A percentile compares a stretch with the other conserved stretches of the same genome.
Conservation (phyloP, 306 rosid genomes). For the Phaseolus lunatus region DNA sequence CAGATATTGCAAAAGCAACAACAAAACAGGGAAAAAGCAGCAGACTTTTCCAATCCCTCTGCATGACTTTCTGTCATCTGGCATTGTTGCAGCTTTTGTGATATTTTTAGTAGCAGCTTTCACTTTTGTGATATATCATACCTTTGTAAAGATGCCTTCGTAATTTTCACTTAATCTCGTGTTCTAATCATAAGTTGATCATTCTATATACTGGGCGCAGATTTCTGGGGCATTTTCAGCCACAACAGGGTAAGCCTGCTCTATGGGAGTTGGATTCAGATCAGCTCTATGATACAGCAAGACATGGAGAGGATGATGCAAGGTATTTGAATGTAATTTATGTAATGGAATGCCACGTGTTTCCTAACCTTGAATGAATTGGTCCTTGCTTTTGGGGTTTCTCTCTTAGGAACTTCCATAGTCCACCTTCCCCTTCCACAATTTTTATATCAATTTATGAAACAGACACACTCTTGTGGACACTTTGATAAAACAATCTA, state of each 20-base stretch:
- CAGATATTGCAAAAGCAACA: conserved; percentile 28
- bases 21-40: background rate
- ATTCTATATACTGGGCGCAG: conserved; percentile 57
- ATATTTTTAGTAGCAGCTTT: conserved; percentile 10
- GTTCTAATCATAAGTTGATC: conserved; percentile 22
- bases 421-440: conserved; percentile 12
- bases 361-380: conserved; percentile 10
- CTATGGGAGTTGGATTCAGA: conserved; percentile 92
- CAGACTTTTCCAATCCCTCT: conserved; percentile 32
- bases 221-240: conserved; percentile 89
- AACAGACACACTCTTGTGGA: background rate
- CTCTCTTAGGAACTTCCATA: background rate
- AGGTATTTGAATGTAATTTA: conserved; percentile 49
- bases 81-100: conserved; percentile 23
- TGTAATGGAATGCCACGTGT: background rate
- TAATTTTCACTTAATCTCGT: conserved; percentile 16
- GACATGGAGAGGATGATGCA: conserved; percentile 53
- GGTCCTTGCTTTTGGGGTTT: conserved; percentile 20
- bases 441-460: conserved; percentile 14
- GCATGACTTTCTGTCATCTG: conserved; percentile 28
- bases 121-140: conserved; percentile 30
- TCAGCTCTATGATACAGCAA: conserved; percentile 71
- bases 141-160: conserved; percentile 12
- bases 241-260: conserved; percentile 79
- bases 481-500: background rate